Conservation (phyloP, 441 rosid genomes). For the Populus hybrid region DNA sequence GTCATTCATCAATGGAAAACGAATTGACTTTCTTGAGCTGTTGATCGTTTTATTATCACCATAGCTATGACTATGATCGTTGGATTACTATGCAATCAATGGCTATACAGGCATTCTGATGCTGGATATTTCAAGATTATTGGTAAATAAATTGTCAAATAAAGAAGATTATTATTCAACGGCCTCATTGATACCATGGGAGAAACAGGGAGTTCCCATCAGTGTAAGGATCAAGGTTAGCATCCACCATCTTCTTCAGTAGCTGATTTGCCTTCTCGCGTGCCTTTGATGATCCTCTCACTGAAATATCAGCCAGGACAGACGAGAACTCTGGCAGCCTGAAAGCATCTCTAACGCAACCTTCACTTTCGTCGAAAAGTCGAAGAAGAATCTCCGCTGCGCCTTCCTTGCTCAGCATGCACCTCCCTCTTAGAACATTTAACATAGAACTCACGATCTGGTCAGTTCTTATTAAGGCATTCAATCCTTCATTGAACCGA, state of each 20-base stretch:
- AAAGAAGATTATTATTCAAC: not conserved
- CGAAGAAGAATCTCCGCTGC: constrained; percentile 52
- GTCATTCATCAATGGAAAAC: no score
- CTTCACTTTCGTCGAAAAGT: constrained; percentile 58
- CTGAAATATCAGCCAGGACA: constrained; percentile 49
- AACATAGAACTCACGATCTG: constrained; percentile 42
- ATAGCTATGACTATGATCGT: no score
- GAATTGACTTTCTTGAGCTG: no score
- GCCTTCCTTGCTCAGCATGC: constrained; percentile 63
- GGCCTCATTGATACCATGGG: constrained; percentile 16
- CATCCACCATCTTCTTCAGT: constrained; percentile 48
- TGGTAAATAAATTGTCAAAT: not conserved
- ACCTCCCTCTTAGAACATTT: constrained; percentile 38
- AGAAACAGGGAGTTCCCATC: constrained; percentile 24
- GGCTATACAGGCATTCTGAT: no score
- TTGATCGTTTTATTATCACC: no score
- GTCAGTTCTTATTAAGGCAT: constrained; percentile 32
- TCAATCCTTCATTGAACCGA: constrained; percentile 53
- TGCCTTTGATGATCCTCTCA: constrained; percentile 48
- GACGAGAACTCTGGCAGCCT: constrained; percentile 35
- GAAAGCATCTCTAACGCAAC: constrained; percentile 42
- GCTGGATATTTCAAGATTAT: not conserved
- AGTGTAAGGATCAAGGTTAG: constrained; percentile 15
- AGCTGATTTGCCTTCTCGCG: constrained; percentile 48
- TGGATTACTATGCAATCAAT: no score